These are phyloP conservation scores for Epichloe sibirici DNA, from an alignment of 2,329 filamentous ascomycete genomes.

Conservation along the genomic window DNA sequence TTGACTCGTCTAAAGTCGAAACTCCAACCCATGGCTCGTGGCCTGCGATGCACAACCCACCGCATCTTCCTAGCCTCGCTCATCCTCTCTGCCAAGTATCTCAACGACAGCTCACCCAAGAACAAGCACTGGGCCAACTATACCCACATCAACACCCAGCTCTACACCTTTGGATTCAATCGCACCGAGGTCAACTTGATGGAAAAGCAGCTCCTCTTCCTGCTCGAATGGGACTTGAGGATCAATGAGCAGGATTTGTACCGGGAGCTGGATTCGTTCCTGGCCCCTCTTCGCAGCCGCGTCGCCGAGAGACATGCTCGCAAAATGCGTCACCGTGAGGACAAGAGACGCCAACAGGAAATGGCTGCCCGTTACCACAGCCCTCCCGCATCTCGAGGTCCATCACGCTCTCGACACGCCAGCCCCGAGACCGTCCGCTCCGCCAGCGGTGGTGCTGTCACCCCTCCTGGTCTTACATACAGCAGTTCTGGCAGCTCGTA, in stretches of 20 bases:
- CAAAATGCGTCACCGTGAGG: constrained; percentile 36
- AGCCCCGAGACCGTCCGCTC: constrained; percentile 29
- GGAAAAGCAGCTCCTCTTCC: constrained; percentile 95
- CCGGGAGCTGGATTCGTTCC: constrained; percentile 74
- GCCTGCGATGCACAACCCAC: constrained; percentile 91
- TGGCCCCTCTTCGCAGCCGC: constrained; percentile 65
- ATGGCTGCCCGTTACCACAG: constrained; percentile 29
- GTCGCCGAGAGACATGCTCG: constrained; percentile 38
- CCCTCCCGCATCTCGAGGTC: constrained; percentile 33
- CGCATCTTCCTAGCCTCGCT: constrained; percentile 89
- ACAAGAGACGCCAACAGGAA: constrained; percentile 29
- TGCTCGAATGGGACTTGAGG: constrained; percentile 87
- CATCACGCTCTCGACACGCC: constrained; percentile 28
- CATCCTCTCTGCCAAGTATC: constrained; percentile 85
- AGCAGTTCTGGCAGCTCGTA: constrained; percentile 39
- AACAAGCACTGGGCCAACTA: constrained; percentile 99
- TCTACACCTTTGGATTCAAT: constrained; percentile 72
- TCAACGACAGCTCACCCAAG: constrained; percentile 97
- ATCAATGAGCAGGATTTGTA: constrained; percentile 80
- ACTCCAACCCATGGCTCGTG: constrained; percentile 88
- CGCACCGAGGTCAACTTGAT: constrained; percentile 96
- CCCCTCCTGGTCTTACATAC: constrained; percentile 37
- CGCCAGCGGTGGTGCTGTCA: constrained; percentile 24
- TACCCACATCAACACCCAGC: constrained; percentile 58
- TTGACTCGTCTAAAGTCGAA: constrained; percentile 71